Percentiles rank a stretch among this genome's conserved stretches.
Conservation (phyloP, 495 filamentous ascomycete genomes). For the Aspergillus carlsbadensis region DNA sequence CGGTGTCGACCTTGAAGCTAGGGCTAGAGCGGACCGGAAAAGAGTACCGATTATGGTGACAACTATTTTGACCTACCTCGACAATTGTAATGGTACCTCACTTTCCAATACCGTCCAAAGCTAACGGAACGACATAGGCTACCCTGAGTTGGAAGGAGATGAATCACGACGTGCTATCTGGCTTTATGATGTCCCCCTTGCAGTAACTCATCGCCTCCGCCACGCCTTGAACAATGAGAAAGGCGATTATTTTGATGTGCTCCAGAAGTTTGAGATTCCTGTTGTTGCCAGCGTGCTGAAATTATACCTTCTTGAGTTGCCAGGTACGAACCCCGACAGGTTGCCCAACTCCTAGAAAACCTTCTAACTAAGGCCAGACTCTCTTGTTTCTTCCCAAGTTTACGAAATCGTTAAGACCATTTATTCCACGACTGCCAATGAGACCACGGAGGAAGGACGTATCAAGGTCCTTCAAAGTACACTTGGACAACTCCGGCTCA, state of each 20-base stretch:
- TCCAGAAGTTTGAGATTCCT: constrained; percentile 86
- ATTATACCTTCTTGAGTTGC: constrained; percentile 93
- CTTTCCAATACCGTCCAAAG: neutral
- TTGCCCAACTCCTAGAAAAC: neutral
- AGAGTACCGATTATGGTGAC: constrained; percentile 93
- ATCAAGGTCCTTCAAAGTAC: constrained; percentile 94
- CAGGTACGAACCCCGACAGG: constrained; percentile 57
- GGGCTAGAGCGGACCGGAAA: constrained; percentile 90
- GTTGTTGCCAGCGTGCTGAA: constrained; percentile 93
- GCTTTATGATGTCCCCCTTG: constrained; percentile 87
- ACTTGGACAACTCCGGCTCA: constrained; percentile 87
- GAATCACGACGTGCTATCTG: constrained; percentile 90
- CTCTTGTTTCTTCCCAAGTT: constrained; percentile 94
- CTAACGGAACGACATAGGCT: constrained; percentile 51
- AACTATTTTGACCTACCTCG: constrained; percentile 87
- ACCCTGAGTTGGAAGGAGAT: constrained; percentile 96
- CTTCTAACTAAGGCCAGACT: constrained; percentile 55
- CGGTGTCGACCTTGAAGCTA: constrained; percentile 92
- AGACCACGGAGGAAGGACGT: constrained; percentile 68
- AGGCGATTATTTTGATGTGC: constrained; percentile 67
- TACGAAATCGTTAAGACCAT: constrained; percentile 99
- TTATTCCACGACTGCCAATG: constrained; percentile 74
- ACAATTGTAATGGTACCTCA: constrained; percentile 59
- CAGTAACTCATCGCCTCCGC: constrained; percentile 81
- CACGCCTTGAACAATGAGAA: constrained; percentile 85